These are phyloP conservation scores for Schizothecium vesticola DNA, from an alignment of 495 filamentous ascomycete genomes.

Conservation along the genomic window DNA sequence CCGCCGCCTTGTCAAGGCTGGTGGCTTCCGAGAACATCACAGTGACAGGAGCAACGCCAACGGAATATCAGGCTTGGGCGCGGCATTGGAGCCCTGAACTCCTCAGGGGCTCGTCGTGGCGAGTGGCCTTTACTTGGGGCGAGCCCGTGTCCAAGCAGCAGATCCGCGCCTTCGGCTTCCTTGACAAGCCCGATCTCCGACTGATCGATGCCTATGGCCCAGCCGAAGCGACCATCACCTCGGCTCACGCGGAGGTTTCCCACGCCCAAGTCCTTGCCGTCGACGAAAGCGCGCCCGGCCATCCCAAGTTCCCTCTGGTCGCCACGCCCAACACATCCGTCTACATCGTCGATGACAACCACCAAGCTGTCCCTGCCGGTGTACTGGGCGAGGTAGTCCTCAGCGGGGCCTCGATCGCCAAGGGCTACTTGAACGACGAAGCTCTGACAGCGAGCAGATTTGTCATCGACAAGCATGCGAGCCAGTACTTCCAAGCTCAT, in stretches of 20 bases:
- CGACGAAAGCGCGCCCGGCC: background rate
- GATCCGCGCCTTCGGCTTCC: slow-evolving; percentile 8
- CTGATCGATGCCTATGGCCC: slow-evolving; percentile 34
- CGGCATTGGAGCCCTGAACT: slow-evolving; percentile 8
- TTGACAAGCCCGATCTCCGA: slow-evolving; percentile 14
- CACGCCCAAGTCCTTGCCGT: background rate
- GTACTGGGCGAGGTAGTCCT: slow-evolving; percentile 34
- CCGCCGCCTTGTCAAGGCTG: slow-evolving; percentile 17
- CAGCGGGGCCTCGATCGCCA: slow-evolving; percentile 31
- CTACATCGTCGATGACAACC: slow-evolving; percentile 41
- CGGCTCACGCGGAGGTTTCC: background rate
- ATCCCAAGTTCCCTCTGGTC: slow-evolving; percentile 3
- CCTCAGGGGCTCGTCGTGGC: slow-evolving; percentile 16
- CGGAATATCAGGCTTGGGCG: slow-evolving; percentile 25
- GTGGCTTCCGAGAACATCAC: slow-evolving; percentile 22
- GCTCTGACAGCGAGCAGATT: slow-evolving; percentile 28
- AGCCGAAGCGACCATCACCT: slow-evolving; percentile 19
- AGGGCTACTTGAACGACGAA: slow-evolving; percentile 31
- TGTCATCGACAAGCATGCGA: slow-evolving; percentile 20
- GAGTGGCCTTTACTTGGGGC: slow-evolving; percentile 21
- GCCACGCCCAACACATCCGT: slow-evolving; percentile 28
- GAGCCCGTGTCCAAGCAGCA: slow-evolving; percentile 17
- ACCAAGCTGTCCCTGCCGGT: slow-evolving; percentile 35
- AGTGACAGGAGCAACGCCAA: slow-evolving; percentile 18
- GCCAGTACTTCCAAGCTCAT: slow-evolving; percentile 6